phyloP scores from a whole-genome alignment of 2,329 filamentous ascomycete species.

The Aspergillus pseudonomiae region DNA sequence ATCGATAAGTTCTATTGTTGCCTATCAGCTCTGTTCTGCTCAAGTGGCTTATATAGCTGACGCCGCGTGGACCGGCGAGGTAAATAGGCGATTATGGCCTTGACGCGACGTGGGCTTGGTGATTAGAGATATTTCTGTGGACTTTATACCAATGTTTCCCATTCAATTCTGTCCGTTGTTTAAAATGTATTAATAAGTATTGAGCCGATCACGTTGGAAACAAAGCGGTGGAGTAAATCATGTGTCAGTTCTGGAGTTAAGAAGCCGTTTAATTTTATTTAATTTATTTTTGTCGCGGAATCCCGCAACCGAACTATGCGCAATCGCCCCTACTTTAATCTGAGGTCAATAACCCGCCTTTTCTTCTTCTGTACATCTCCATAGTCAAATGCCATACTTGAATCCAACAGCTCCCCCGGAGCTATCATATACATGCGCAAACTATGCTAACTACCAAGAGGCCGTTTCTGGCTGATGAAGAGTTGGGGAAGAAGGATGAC shows the following conservation, averaged over 20 bases:
- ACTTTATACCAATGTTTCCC: not conserved
- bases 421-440: slow-evolving; percentile 22
- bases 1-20: not conserved
- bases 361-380: not conserved
- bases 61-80: not conserved
- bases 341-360: not conserved
- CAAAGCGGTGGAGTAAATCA: slow-evolving; percentile 12
- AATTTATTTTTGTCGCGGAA: not conserved
- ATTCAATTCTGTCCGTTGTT: not conserved
- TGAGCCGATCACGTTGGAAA: not conserved
- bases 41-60: not conserved
- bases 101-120: not conserved
- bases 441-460: slow-evolving; percentile 45
- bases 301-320: slow-evolving; percentile 13
- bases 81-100: not conserved
- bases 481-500: slow-evolving; percentile 68
- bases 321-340: not conserved
- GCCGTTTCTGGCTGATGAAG: slow-evolving; percentile 59
- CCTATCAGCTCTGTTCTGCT: not conserved
- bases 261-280: not conserved
- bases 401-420: slow-evolving; percentile 24
- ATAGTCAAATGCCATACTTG: slow-evolving; percentile 15
- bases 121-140: not conserved
- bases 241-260: not conserved
- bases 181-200: not conserved